phyloP scores from a whole-genome alignment of 2,329 filamentous ascomycete genomes.

The Canariomyces notabilis region DNA sequence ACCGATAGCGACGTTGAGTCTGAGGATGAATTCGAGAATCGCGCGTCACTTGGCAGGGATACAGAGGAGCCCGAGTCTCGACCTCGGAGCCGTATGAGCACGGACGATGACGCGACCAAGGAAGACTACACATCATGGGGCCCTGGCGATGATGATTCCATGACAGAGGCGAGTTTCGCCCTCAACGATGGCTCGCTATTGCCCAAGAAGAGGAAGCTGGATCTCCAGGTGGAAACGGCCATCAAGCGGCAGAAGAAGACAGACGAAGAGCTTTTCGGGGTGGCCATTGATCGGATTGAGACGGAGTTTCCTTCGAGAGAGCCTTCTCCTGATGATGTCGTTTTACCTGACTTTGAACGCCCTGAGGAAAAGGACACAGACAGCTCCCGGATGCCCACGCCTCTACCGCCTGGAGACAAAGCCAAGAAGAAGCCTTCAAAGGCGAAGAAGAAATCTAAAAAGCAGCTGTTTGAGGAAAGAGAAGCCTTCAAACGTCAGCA shows the following conservation, averaged over 20 bases:
- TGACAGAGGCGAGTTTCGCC: conserved; percentile 68
- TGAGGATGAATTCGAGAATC: conserved; percentile 68
- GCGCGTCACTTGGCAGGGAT: conserved; percentile 59
- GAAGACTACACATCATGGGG: conserved; percentile 46
- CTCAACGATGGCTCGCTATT: conserved; percentile 48
- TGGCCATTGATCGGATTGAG: conserved; percentile 52
- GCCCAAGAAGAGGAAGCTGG: conserved; percentile 69
- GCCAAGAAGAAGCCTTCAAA: conserved; percentile 56
- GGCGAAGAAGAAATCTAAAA: conserved; percentile 72
- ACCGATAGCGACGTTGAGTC: conserved; percentile 80
- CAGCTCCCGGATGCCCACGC: conserved; percentile 44
- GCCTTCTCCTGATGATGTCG: conserved; percentile 46
- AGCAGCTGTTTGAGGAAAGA: conserved; percentile 65
- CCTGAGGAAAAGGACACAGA: conserved; percentile 44
- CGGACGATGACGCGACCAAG: conserved; percentile 52
- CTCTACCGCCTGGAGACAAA: conserved; percentile 39
- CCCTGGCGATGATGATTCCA: conserved; percentile 56
- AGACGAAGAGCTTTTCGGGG: conserved; percentile 72
- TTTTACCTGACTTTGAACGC: conserved; percentile 42
- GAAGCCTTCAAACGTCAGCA: conserved; percentile 56
- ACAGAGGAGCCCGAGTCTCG: conserved; percentile 84
- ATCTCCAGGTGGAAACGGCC: conserved; percentile 61
- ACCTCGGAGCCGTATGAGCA: conserved; percentile 68
- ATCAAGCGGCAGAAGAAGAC: conserved; percentile 76
- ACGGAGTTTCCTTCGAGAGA: conserved; percentile 43